Evolutionary conservation across 495 filamentous ascomycete genomes (phyloP).

Genomic region (Tirmania nivea): DNA sequence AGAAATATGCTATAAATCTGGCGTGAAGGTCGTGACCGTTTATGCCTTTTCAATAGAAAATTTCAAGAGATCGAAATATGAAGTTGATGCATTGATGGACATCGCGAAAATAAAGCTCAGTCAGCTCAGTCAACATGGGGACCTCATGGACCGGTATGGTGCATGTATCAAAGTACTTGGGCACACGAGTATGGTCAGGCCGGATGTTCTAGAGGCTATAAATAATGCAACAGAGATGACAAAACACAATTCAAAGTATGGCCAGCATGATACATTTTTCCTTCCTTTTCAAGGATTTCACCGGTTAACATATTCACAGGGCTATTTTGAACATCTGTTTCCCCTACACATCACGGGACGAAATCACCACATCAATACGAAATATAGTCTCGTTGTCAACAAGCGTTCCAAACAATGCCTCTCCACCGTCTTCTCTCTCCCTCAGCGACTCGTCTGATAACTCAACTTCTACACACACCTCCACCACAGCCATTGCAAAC

Average conservation of each 20-base stretch:
- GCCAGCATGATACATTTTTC: background rate
- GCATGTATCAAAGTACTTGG: conserved; percentile 69
- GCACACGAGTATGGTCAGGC: conserved; percentile 53
- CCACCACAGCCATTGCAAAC: conserved; percentile 2
- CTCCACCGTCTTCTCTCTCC: conserved; percentile 5
- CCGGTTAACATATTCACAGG: conserved; percentile 20
- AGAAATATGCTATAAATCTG: conserved; percentile 92
- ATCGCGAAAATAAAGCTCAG: conserved; percentile 86
- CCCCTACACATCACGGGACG: conserved; percentile 86
- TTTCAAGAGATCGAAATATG: conserved; percentile 94
- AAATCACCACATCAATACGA: conserved; percentile 82
- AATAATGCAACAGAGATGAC: conserved; percentile 68
- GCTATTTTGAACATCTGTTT: conserved; percentile 89
- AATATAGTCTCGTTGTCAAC: conserved; percentile 39
- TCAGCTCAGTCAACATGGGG: conserved; percentile 80
- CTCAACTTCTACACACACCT: conserved; percentile 5
- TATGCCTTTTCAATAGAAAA: conserved; percentile 99
- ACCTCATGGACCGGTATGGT: conserved; percentile 79
- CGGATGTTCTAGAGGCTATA: conserved; percentile 70
- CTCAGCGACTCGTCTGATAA: conserved; percentile 4
- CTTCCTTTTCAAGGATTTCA: background rate
- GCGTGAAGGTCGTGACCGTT: conserved; percentile 84
- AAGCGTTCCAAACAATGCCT: background rate
- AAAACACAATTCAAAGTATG: conserved; percentile 52
- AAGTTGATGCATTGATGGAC: conserved; percentile 93